Percentiles rank a stretch among this genome's conserved stretches.
phyloP scores from a whole-genome alignment of 2,329 filamentous ascomycete species.

The Coniochaeta sp. region DNA sequence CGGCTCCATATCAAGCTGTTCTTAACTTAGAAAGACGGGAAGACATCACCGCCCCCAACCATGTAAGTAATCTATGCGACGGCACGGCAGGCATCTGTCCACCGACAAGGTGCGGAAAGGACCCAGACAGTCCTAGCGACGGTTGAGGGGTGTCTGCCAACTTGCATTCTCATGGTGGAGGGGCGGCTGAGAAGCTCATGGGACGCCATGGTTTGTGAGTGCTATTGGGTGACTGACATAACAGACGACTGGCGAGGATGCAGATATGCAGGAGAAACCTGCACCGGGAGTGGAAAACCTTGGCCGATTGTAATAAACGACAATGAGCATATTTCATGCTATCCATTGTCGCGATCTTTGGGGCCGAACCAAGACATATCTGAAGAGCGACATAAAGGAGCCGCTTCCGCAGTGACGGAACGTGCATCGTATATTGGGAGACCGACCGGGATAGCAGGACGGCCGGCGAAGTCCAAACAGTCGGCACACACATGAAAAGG shows the following conservation, averaged over 20 bases:
- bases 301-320: background rate
- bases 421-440: background rate
- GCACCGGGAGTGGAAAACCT: background rate
- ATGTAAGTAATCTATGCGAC: constrained; percentile 15
- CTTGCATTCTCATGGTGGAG: background rate
- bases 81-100: background rate
- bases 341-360: background rate
- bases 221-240: background rate
- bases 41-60: constrained; percentile 2
- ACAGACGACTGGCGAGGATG: background rate
- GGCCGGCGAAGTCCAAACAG: background rate
- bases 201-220: background rate
- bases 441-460: background rate
- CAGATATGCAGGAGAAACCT: background rate
- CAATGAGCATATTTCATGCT: background rate
- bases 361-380: background rate
- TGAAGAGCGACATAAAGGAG: background rate
- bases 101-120: background rate
- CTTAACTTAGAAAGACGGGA: constrained; percentile 8
- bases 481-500: background rate
- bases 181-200: background rate
- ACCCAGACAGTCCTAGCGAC: background rate
- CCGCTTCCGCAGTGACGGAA: background rate
- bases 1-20: constrained; percentile 13
- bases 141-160: background rate